Evolutionary conservation across 2,329 filamentous ascomycete species (phyloP).

Genomic region (Penicillium sp.): DNA sequence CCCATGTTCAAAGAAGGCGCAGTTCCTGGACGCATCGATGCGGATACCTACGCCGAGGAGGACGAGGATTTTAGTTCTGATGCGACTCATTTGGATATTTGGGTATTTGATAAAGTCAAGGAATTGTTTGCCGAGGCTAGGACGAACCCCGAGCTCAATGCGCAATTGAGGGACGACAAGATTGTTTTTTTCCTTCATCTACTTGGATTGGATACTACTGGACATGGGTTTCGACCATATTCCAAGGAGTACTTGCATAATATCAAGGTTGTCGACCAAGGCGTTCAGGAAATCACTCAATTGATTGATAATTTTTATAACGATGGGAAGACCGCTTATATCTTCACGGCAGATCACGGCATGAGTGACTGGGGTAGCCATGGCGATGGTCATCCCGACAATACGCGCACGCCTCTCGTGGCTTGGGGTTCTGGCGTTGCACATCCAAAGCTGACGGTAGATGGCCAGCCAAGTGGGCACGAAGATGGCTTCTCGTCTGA

Average conservation of each 20-base stretch:
- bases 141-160: slow-evolving; percentile 69
- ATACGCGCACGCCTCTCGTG: slow-evolving; percentile 89
- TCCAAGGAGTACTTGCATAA: slow-evolving; percentile 94
- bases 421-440: slow-evolving; percentile 91
- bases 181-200: slow-evolving; percentile 93
- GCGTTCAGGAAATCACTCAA: slow-evolving; percentile 77
- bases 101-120: slow-evolving; percentile 95
- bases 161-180: slow-evolving; percentile 73
- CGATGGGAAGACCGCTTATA: slow-evolving; percentile 81
- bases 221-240: slow-evolving; percentile 82
- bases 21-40: slow-evolving; percentile 77
- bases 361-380: slow-evolving; percentile 99
- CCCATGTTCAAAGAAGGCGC: slow-evolving; percentile 97
- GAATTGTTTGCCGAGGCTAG: slow-evolving; percentile 76
- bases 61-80: slow-evolving; percentile 86
- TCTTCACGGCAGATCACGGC: slow-evolving; percentile 96
- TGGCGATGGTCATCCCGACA: slow-evolving; percentile 94
- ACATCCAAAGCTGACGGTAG: slow-evolving; percentile 58
- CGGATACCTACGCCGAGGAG: slow-evolving; percentile 78
- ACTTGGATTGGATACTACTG: slow-evolving; percentile 84
- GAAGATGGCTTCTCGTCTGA: slow-evolving; percentile 82
- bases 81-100: slow-evolving; percentile 76
- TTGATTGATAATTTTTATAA: slow-evolving; percentile 82
- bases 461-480: slow-evolving; percentile 68
- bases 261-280: slow-evolving; percentile 88